Evolutionary conservation across 169 alveolate genomes (phyloP), one percentile per base, ranked within the genome.

Genomic region (Cryptosporidium canis): DNA sequence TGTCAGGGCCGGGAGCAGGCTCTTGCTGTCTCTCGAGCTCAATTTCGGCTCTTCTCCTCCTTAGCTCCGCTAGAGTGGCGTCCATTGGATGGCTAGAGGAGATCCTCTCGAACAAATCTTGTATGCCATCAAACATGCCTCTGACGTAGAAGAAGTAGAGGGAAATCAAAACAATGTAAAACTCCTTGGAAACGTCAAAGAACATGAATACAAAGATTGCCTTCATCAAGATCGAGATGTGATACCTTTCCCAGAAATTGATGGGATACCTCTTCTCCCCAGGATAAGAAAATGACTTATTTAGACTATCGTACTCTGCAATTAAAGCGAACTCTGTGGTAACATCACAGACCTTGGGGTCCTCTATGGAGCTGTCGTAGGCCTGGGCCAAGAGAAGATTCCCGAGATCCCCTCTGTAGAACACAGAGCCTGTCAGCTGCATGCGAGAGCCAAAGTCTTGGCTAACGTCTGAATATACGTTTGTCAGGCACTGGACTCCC

Each of bases 221-320:
- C 47, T 63, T 77, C 44, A 77, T 77, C 51, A 77, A 77, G 9
- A 77, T 77, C 41, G 72, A 55, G 58, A 77, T 48, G 43, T 77
- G 87, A 3, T 77, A 77, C 47, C 87, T 77, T 61, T 77, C 87
- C 87, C 87, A 77, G 12, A 77, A 77, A 61, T 77, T 77, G 18
- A 58, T 77, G 16, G 87, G 58, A 33, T 58, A 77, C 43, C 44
- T 77, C 64, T 61, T 77, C 51, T 77, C 87, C 11, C 51, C 66
- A 53, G 58, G 72, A 61, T 77, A 77, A 18, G 72, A 55, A 61
- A 77, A 77, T 14, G 1, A 21, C 48, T 77, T 77, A 11, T 58
- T 63, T 27, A 18, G 51, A 21, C 47, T 43, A 12, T 77, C 87
- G 58, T 77, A 77, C 12, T 39, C 72, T 6, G 67, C 87, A 37